Conservation (phyloP, 2,329 filamentous ascomycete genomes). For the Clarireedia sp. region DNA sequence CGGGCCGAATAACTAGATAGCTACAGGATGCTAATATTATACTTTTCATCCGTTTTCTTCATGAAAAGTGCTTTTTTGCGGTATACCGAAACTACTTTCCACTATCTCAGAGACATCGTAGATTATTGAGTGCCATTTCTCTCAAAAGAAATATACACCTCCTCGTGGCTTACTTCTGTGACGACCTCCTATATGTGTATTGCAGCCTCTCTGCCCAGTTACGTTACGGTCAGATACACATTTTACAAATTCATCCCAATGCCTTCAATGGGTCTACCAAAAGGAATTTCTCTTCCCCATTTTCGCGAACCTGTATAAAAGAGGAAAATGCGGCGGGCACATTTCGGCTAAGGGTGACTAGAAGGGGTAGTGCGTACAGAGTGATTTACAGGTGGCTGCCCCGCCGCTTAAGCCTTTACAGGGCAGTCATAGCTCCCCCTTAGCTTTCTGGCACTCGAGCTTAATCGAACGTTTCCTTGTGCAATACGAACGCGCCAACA, state of each 20-base stretch:
- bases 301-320: background rate
- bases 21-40: background rate
- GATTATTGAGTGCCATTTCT: background rate
- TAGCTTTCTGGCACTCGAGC: background rate
- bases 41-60: background rate
- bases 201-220: no score
- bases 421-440: background rate
- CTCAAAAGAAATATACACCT: no score
- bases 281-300: background rate
- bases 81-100: no score
- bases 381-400: background rate
- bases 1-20: background rate
- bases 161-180: no score
- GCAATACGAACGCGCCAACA: no score
- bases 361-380: background rate
- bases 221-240: background rate
- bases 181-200: no score
- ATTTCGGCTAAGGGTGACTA: background rate
- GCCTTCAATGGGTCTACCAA: background rate
- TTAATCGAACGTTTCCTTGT: conserved; percentile 1
- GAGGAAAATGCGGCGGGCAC: background rate
- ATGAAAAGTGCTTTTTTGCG: no score
- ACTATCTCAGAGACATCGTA: no score
- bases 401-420: background rate
- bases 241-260: background rate